A percentile compares a stretch with the other conserved stretches of the same genome.
phyloP scores from a whole-genome alignment of 495 filamentous ascomycete species.

The Neurospora tetraspora region DNA sequence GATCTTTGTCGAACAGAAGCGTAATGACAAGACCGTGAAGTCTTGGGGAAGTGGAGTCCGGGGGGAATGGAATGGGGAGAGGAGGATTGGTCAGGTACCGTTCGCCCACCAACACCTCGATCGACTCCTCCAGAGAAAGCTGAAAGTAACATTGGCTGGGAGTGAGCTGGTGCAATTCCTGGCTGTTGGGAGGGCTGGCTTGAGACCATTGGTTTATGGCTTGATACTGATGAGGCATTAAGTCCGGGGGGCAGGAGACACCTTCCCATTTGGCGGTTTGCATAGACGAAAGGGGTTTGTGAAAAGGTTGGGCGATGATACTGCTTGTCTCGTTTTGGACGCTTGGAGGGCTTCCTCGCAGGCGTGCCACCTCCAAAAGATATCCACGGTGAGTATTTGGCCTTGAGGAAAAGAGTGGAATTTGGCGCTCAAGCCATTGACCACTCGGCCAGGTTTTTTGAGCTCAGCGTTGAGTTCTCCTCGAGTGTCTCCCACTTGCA shows the following conservation, averaged over 20 bases:
- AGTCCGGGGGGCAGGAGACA: neutral
- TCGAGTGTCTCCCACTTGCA: neutral
- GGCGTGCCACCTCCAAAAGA: neutral
- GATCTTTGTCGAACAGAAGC: neutral
- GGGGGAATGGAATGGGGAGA: neutral
- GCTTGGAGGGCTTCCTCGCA: too few species aligned
- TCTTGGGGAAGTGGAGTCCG: neutral
- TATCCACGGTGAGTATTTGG: neutral
- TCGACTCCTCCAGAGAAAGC: neutral
- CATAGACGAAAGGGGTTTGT: neutral
- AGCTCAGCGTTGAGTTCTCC: neutral
- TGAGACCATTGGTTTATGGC: neutral
- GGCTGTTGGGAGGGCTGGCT: neutral
- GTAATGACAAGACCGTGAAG: neutral
- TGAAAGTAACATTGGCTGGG: neutral
- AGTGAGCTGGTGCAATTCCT: neutral
- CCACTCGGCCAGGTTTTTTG: neutral
- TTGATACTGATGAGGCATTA: neutral
- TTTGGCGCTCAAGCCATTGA: neutral
- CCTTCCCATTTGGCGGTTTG: neutral
- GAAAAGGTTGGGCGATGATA: too few species aligned
- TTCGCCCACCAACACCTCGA: neutral
- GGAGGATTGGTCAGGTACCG: neutral
- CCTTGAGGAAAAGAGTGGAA: neutral
- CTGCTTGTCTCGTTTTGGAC: neutral